These are phyloP conservation scores for Drechslera avenae DNA, from an alignment of 2,329 filamentous ascomycete species.

Conservation along the genomic window DNA sequence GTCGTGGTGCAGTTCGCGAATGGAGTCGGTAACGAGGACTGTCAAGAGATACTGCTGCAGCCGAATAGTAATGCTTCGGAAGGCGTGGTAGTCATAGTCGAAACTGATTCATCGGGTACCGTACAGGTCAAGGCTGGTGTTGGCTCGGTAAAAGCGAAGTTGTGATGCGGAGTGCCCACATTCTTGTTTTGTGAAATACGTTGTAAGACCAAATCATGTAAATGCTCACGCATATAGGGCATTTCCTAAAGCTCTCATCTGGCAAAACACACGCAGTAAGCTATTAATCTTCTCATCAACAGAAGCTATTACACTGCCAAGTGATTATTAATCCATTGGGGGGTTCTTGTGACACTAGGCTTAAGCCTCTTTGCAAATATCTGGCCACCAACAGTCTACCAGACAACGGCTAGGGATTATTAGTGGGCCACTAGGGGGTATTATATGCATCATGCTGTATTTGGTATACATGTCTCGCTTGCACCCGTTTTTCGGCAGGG, in stretches of 20 bases:
- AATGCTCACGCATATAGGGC: too few species aligned
- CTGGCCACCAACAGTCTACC: too few species aligned
- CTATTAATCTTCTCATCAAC: too few species aligned
- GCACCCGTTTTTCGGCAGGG: not conserved
- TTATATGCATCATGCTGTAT: not conserved
- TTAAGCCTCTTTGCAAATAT: too few species aligned
- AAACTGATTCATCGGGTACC: conserved; percentile 38
- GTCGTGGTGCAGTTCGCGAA: conserved; percentile 85
- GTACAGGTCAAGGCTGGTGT: conserved; percentile 45
- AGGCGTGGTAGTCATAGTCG: conserved; percentile 43
- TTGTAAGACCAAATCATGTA: not conserved
- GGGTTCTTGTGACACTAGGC: too few species aligned
- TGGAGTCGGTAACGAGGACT: conserved; percentile 81
- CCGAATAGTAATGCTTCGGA: conserved; percentile 32
- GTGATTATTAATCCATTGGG: too few species aligned
- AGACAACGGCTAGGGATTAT: not conserved
- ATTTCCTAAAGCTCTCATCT: too few species aligned
- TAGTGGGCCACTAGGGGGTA: not conserved
- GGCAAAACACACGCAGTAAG: too few species aligned
- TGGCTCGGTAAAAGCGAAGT: conserved; percentile 39
- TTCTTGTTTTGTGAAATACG: not conserved
- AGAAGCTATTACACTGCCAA: too few species aligned
- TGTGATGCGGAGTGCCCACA: conserved; percentile 14
- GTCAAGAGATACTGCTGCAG: conserved; percentile 71
- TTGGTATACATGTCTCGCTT: conserved; percentile 5